Evolutionary conservation across 768 basidiomycete species (phyloP), one percentile per base, ranked within the genome.

Genomic region (Panaeolus cyanescens): DNA sequence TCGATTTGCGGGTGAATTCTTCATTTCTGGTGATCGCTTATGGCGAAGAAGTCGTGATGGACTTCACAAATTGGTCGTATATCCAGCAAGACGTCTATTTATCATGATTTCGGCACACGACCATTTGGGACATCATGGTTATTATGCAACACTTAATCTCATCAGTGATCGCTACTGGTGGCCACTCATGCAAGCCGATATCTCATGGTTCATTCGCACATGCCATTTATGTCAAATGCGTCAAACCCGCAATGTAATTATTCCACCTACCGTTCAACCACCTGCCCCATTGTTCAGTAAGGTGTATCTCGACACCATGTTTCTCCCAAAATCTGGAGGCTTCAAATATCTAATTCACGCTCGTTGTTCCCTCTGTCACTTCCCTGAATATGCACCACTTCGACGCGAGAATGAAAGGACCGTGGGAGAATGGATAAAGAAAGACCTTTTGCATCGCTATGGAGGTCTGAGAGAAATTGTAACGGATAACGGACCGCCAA

Each of bases 241-340:
- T 5, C 56, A 58, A 32, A 68, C 36, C 34, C 62, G 62, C 2
- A 59, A 71, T 25, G 30, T 74, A 2, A 56, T 68, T 2, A 67
- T 75, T 2, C 75, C 71, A 4, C 73, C 76, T 12, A 64, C 65
- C 2, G 62, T 74, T 7, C 57, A 74, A 0, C 53, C 58, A 2
- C 70, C 73, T 0, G 64, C 64, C 25, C 65, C 65, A 5, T 19
- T 76, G 7, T 74, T 79, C 55, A 17, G 12, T 0, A 74, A 74
- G 50, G 63, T 74, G 0, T 70, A 80, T 32, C 63, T 75, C 0
- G 74, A 80, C 55, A 71, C 74, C 0, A 80, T 80, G 77, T 66
- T 70, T 54, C 73, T 81, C 71, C 67, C 60, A 0, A 10, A 15
- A n/a, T 70, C 64, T 8, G 28, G 59, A 13, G 65, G 64, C 4